Evolutionary conservation across 78 protist genomes (phyloP).

Genomic region (Dictyostelium firmibasis): DNA sequence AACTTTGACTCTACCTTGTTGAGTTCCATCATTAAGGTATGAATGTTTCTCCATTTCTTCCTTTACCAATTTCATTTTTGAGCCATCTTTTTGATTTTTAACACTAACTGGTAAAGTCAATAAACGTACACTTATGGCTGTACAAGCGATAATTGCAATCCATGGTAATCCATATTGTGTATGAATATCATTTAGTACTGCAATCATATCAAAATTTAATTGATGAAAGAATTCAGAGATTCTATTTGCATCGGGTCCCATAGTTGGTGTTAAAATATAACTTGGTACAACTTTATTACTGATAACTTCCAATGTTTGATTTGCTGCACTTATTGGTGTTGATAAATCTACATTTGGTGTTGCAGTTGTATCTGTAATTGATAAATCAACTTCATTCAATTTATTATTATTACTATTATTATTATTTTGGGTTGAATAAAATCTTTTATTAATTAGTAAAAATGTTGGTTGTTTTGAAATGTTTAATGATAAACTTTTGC

Average conservation of each 20-base stretch:
- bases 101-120: conserved; percentile 6
- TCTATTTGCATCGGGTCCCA: neutral
- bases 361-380: neutral
- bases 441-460: neutral
- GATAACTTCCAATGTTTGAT: neutral
- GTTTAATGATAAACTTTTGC: neutral
- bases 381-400: neutral
- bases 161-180: conserved; percentile 23
- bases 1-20: conserved; percentile 14
- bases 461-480: no score
- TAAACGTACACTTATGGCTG: neutral
- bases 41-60: conserved; percentile 30
- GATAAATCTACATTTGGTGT: neutral
- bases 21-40: conserved; percentile 37
- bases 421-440: neutral
- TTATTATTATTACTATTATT: neutral
- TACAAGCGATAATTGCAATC: conserved; percentile 7
- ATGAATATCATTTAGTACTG: neutral
- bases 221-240: neutral
- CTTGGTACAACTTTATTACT: neutral
- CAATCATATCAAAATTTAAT: neutral
- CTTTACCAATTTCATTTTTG: neutral
- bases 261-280: neutral
- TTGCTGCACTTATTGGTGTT: neutral
- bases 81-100: neutral